A percentile compares a stretch with the other conserved stretches of the same genome.
These are phyloP conservation scores for Trichoderma atrobrunneum DNA, from an alignment of 2,329 filamentous ascomycete genomes.

Conservation along the genomic window DNA sequence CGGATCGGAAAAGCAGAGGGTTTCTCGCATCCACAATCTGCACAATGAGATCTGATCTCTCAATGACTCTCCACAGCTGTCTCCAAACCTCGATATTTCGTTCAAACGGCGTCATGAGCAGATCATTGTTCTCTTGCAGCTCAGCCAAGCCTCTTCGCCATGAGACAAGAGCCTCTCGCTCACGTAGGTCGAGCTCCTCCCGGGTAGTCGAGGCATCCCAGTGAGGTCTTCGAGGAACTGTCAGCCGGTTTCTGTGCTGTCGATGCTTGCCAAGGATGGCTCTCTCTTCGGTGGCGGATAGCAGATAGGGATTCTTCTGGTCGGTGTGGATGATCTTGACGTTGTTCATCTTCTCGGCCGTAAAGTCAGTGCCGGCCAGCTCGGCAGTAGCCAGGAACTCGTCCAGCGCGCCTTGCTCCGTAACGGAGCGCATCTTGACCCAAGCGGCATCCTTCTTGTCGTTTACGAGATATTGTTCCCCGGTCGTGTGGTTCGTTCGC, in stretches of 20 bases:
- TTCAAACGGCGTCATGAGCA: conserved; percentile 97
- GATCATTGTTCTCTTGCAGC: conserved; percentile 86
- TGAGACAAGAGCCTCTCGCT: conserved; percentile 76
- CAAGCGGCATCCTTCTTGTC: conserved; percentile 86
- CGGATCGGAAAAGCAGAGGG: conserved; percentile 87
- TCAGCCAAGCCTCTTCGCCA: conserved; percentile 92
- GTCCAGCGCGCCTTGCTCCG: conserved; percentile 92
- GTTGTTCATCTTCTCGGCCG: conserved; percentile 97
- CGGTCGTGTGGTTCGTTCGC: conserved; percentile 74
- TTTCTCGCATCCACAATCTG: conserved; percentile 98
- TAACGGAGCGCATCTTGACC: conserved; percentile 99
- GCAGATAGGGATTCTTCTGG: conserved; percentile 90
- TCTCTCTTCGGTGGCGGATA: conserved; percentile 81
- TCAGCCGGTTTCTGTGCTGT: conserved; percentile 73
- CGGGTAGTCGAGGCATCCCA: conserved; percentile 88
- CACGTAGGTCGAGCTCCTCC: conserved; percentile 72
- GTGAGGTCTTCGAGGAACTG: conserved; percentile 81
- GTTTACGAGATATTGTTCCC: conserved; percentile 90
- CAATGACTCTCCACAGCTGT: conserved; percentile 96
- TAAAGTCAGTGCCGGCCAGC: conserved; percentile 97
- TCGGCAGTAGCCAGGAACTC: conserved; percentile 96
- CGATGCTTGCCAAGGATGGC: conserved; percentile 76
- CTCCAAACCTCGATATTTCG: conserved; percentile 97
- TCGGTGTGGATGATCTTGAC: conserved; percentile 98
- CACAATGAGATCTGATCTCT: conserved; percentile 90